Evolutionary conservation across 495 filamentous ascomycete species (phyloP).

Genomic region (Penicillium arizonense): DNA sequence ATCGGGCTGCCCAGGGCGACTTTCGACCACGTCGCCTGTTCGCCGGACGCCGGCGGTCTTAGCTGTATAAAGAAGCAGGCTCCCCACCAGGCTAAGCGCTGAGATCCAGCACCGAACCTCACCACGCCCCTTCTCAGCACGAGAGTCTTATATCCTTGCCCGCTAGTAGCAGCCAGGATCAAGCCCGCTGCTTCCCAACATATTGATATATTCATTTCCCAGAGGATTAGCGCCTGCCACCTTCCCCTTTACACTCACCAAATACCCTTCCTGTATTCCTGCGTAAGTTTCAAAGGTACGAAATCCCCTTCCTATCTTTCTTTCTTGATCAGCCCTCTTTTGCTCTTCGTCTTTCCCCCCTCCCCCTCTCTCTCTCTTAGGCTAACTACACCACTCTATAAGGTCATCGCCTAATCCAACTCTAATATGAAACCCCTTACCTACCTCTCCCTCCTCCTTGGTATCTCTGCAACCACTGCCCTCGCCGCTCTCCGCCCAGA

Average conservation of each 20-base stretch:
- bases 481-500: slow-evolving; percentile 18
- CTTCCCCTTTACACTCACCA: slow-evolving; percentile 6
- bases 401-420: slow-evolving; percentile 9
- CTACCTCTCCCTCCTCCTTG: slow-evolving; percentile 18
- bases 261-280: slow-evolving; percentile 12
- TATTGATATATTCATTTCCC: slow-evolving; percentile 8
- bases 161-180: slow-evolving; percentile 10
- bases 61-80: slow-evolving; percentile 18
- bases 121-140: slow-evolving; percentile 2
- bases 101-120: slow-evolving; percentile 6
- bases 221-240: slow-evolving; percentile 11
- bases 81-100: slow-evolving; percentile 9
- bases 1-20: slow-evolving; percentile 11
- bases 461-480: slow-evolving; percentile 16
- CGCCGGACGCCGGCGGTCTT: background rate
- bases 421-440: slow-evolving; percentile 19
- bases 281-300: slow-evolving; percentile 12
- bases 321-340: slow-evolving; percentile 8
- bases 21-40: slow-evolving; percentile 18
- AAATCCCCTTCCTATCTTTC: slow-evolving; percentile 14
- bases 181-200: slow-evolving; percentile 12
- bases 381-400: slow-evolving; percentile 14
- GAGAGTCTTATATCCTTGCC: slow-evolving; percentile 5
- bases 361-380: slow-evolving; percentile 5
- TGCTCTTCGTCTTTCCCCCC: slow-evolving; percentile 7